These are phyloP conservation scores for Macrolepiota dolichaula DNA, from an alignment of 768 basidiomycete species.

Conservation along the genomic window DNA sequence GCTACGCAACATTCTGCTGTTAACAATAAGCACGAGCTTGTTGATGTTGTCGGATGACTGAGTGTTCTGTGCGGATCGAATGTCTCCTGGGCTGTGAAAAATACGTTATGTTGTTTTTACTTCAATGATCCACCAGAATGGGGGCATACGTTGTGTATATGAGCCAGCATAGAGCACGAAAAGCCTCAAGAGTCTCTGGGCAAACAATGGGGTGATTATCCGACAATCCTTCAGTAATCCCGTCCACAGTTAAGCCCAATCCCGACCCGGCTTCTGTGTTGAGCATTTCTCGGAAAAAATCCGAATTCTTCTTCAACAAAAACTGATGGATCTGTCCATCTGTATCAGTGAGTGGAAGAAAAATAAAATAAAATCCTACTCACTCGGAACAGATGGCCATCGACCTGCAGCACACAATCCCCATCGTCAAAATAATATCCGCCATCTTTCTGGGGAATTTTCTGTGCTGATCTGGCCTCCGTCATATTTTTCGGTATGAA, in stretches of 20 bases:
- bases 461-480: no score
- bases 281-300: background rate
- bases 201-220: conserved; percentile 1
- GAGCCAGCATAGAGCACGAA: background rate
- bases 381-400: background rate
- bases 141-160: background rate
- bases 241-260: background rate
- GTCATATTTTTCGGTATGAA: no score
- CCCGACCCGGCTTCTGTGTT: background rate
- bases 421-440: background rate
- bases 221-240: background rate
- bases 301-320: background rate
- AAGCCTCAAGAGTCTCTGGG: background rate
- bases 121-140: background rate
- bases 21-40: background rate
- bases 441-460: background rate
- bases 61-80: background rate
- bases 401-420: background rate
- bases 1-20: no score
- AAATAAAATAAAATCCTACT: background rate
- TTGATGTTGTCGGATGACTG: background rate
- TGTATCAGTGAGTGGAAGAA: background rate
- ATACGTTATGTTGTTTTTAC: background rate
- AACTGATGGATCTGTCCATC: background rate
- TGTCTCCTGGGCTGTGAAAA: background rate